phyloP scores from a whole-genome alignment of 176 grass and related monocot genomes.

The Elaeis guineensis region DNA sequence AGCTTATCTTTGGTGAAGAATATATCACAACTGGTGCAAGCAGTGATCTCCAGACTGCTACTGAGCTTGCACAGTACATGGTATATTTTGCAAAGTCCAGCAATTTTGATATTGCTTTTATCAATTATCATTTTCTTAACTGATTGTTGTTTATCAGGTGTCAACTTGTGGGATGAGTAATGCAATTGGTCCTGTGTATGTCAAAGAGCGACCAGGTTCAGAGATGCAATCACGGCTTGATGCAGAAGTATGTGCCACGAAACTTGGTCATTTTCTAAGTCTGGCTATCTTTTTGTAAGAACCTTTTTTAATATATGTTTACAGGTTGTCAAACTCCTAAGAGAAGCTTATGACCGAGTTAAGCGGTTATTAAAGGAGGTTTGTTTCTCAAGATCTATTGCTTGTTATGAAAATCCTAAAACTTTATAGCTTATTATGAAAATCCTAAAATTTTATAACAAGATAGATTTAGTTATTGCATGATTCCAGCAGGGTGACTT shows the following conservation, averaged over 20 bases:
- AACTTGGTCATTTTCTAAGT: background rate
- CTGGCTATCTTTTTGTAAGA: too few relatives aligned
- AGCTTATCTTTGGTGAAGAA: conserved; percentile 97
- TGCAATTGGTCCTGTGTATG: conserved; percentile 80
- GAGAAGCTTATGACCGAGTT: conserved; percentile 94
- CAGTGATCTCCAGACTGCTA: conserved; percentile 85
- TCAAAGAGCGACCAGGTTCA: conserved; percentile 71
- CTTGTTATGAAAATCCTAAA: too few relatives aligned
- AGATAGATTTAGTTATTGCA: too few relatives aligned
- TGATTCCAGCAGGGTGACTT: too few relatives aligned
- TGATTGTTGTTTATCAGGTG: conserved; percentile 37
- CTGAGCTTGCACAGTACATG: conserved; percentile 98
- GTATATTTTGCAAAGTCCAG: conserved; percentile 34
- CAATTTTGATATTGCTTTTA: background rate
- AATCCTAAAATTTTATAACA: too few relatives aligned
- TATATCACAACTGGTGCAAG: conserved; percentile 91
- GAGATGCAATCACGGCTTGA: conserved; percentile 99
- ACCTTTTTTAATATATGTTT: too few relatives aligned
- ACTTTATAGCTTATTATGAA: too few relatives aligned
- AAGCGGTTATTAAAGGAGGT: conserved; percentile 85
- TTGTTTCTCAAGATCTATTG: background rate
- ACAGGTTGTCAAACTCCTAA: conserved; percentile 85
- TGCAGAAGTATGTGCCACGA: conserved; percentile 49
- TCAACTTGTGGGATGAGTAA: conserved; percentile 98
- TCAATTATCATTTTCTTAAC: conserved; percentile 7